Evolutionary conservation across 805 yeast genomes (phyloP).

Genomic region (Lachancea thermotolerans): DNA sequence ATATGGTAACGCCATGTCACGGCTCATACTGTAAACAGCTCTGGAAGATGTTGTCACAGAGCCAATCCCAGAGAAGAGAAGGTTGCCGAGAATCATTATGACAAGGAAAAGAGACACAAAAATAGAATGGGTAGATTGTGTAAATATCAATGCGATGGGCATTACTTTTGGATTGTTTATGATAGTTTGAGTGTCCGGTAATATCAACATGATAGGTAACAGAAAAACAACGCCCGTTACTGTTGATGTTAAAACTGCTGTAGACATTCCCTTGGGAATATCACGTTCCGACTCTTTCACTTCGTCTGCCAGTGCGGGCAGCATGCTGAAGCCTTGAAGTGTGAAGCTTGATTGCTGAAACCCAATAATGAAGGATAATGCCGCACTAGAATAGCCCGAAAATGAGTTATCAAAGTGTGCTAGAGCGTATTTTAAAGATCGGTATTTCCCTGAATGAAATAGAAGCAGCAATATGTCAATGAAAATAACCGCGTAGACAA

Average conservation of each 20-base stretch:
- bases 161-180: conserved; percentile 58
- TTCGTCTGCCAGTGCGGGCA: conserved; percentile 77
- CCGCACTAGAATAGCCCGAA: conserved; percentile 64
- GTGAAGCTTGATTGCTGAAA: conserved; percentile 75
- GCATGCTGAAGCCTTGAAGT: conserved; percentile 75
- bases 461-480: conserved; percentile 58
- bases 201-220: conserved; percentile 60
- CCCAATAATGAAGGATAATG: conserved; percentile 68
- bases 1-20: conserved; percentile 75
- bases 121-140: conserved; percentile 60
- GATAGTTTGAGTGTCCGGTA: conserved; percentile 56
- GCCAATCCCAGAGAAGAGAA: conserved; percentile 71
- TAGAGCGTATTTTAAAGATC: conserved; percentile 52
- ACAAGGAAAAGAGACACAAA: conserved; percentile 64
- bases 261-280: conserved; percentile 66
- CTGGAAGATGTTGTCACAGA: conserved; percentile 76
- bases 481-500: conserved; percentile 59
- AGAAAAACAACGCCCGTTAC: conserved; percentile 67
- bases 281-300: conserved; percentile 67
- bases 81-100: conserved; percentile 59
- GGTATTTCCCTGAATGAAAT: conserved; percentile 47
- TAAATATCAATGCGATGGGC: conserved; percentile 75
- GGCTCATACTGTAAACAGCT: conserved; percentile 73
- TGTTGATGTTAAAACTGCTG: conserved; percentile 57
- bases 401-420: conserved; percentile 63